These are phyloP conservation scores for Phytophthora agathidicida DNA, from an alignment of 352 stramenopile genomes.

Conservation along the genomic window DNA sequence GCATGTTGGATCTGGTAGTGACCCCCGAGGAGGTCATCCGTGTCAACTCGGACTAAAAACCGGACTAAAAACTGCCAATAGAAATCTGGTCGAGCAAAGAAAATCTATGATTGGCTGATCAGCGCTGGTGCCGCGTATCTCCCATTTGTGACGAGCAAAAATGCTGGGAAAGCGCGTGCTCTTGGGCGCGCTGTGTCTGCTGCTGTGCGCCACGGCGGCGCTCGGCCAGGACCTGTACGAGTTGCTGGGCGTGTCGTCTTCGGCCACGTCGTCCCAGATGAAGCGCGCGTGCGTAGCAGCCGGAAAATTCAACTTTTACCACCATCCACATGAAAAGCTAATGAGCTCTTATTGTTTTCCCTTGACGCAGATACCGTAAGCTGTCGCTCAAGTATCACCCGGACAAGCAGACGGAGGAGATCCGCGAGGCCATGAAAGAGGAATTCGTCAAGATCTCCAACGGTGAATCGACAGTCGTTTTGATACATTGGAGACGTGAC, in stretches of 20 bases:
- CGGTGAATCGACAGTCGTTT: slow-evolving; percentile 39
- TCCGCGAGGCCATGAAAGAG: slow-evolving; percentile 61
- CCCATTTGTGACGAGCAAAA: slow-evolving; percentile 13
- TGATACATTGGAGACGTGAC: not conserved
- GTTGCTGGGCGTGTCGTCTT: slow-evolving; percentile 63
- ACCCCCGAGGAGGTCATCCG: slow-evolving; percentile 65
- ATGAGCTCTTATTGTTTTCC: slow-evolving; percentile 3
- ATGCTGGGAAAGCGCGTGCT: slow-evolving; percentile 33
- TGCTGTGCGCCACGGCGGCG: slow-evolving; percentile 42
- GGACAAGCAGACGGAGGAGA: slow-evolving; percentile 90
- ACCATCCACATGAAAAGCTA: not conserved
- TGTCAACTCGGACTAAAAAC: slow-evolving; percentile 6
- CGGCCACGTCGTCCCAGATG: slow-evolving; percentile 59
- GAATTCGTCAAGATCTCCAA: slow-evolving; percentile 85
- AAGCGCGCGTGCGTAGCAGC: slow-evolving; percentile 65
- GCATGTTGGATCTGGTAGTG: slow-evolving; percentile 68
- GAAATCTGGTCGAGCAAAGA: not conserved
- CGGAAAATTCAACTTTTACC: not conserved
- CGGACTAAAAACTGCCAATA: slow-evolving; percentile 22
- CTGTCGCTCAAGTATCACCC: slow-evolving; percentile 95
- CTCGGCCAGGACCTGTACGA: slow-evolving; percentile 73
- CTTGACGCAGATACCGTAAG: slow-evolving; percentile 81
- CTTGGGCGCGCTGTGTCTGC: slow-evolving; percentile 47
- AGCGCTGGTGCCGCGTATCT: slow-evolving; percentile 8
- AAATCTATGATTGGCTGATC: slow-evolving; percentile 24